phyloP scores from a whole-genome alignment of 2,329 filamentous ascomycete species.

The Ascochyta koolunga region DNA sequence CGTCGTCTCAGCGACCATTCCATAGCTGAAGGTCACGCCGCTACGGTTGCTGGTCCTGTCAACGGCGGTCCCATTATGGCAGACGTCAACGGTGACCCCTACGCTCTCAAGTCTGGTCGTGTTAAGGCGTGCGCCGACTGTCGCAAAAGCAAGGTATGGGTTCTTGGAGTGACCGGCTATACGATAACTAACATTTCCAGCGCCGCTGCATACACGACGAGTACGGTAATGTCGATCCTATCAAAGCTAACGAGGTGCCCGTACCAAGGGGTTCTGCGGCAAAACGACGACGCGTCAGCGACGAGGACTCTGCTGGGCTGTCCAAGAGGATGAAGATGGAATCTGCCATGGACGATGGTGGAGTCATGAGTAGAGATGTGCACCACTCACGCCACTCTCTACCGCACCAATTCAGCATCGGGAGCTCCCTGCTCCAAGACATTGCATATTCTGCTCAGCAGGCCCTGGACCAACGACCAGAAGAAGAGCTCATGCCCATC shows the following conservation, averaged over 20 bases:
- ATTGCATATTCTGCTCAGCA: slow-evolving; percentile 41
- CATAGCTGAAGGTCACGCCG: slow-evolving; percentile 25
- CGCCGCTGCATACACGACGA: slow-evolving; percentile 72
- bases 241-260: slow-evolving; percentile 67
- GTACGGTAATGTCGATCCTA: slow-evolving; percentile 66
- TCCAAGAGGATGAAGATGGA: slow-evolving; percentile 40
- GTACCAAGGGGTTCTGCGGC: slow-evolving; percentile 63
- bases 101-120: slow-evolving; percentile 61
- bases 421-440: slow-evolving; percentile 30
- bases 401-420: slow-evolving; percentile 28
- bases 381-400: slow-evolving; percentile 31
- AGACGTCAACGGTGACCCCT: slow-evolving; percentile 45
- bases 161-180: neutral
- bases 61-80: slow-evolving; percentile 42
- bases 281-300: slow-evolving; percentile 58
- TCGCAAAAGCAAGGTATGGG: slow-evolving; percentile 68
- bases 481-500: slow-evolving; percentile 37
- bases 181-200: slow-evolving; percentile 47
- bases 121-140: slow-evolving; percentile 71
- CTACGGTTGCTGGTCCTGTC: slow-evolving; percentile 26
- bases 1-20: slow-evolving; percentile 42
- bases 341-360: slow-evolving; percentile 28
- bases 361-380: slow-evolving; percentile 30
- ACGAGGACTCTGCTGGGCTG: slow-evolving; percentile 30
- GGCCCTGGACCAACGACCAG: slow-evolving; percentile 26